Percentiles rank a stretch among this genome's conserved stretches.
These are phyloP conservation scores for Pilasporangium apinafurcum DNA, from an alignment of 352 stramenopile genomes.

Conservation along the genomic window DNA sequence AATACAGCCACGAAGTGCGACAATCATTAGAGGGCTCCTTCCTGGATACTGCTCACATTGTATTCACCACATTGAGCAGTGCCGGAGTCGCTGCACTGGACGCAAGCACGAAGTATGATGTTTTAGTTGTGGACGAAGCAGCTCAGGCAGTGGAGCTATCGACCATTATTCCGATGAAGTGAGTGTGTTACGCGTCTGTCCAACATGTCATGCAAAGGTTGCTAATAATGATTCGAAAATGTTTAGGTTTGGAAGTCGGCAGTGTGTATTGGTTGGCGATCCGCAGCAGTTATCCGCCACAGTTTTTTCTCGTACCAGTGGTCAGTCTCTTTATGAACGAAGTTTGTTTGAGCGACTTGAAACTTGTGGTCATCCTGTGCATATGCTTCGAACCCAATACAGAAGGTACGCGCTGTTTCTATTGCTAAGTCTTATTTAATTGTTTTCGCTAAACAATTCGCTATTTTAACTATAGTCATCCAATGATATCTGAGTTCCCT, in stretches of 20 bases:
- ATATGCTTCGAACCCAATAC: conserved; percentile 88
- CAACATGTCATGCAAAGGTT: background rate
- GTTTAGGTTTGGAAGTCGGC: conserved; percentile 76
- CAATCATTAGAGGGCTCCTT: conserved; percentile 84
- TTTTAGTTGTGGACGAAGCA: conserved; percentile 84
- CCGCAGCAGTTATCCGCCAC: conserved; percentile 92
- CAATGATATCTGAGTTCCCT: conserved; percentile 78
- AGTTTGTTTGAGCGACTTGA: conserved; percentile 92
- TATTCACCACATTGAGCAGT: conserved; percentile 91
- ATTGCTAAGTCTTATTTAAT: background rate
- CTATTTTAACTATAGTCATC: conserved; percentile 37
- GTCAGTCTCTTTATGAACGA: conserved; percentile 83
- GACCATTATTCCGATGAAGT: conserved; percentile 89
- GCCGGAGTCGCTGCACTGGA: conserved; percentile 78
- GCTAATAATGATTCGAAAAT: background rate
- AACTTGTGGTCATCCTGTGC: conserved; percentile 79
- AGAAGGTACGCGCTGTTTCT: conserved; percentile 40
- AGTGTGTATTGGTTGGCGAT: conserved; percentile 91
- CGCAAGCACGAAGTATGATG: conserved; percentile 69
- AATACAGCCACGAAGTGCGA: conserved; percentile 53
- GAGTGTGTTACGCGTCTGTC: conserved; percentile 7
- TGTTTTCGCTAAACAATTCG: conserved; percentile 2
- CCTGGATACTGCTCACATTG: conserved; percentile 87
- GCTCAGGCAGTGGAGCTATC: conserved; percentile 83
- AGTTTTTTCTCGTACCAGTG: conserved; percentile 85